A percentile compares a stretch with the other conserved stretches of the same genome.
phyloP scores from a whole-genome alignment of 257 asterid species.

The Solanum commersonii region DNA sequence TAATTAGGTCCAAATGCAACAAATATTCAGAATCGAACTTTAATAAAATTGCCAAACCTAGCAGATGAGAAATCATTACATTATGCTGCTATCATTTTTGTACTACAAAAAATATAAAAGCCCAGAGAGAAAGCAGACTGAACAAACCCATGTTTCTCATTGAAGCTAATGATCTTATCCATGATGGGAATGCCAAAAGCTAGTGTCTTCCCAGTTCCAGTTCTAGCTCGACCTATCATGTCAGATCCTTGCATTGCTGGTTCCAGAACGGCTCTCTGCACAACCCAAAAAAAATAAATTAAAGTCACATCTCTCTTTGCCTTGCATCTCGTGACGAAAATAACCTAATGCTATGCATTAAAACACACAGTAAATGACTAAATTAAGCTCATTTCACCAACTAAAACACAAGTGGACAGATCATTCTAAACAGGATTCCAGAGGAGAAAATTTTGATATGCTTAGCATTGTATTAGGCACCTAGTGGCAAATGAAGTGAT shows the following conservation, averaged over 20 bases:
- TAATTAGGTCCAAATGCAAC: background rate
- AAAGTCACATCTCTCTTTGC: background rate
- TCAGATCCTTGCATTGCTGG: conserved; percentile 96
- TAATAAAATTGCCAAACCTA: background rate
- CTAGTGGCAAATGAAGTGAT: background rate
- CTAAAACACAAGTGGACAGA: background rate
- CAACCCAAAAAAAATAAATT: background rate
- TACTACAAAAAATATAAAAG: background rate
- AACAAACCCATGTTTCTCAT: conserved; percentile 73
- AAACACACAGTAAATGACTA: background rate
- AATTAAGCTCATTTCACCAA: background rate
- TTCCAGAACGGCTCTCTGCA: conserved; percentile 81
- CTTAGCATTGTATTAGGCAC: background rate
- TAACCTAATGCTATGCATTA: background rate
- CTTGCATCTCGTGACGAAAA: background rate
- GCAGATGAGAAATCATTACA: background rate
- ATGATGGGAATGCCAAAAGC: conserved; percentile 94
- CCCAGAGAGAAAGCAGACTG: background rate
- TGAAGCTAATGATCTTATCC: conserved; percentile 70
- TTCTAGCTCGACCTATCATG: conserved; percentile 93
- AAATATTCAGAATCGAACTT: background rate
- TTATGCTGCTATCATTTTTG: background rate
- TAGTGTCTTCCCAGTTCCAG: conserved; percentile 95
- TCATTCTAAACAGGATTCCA: background rate
- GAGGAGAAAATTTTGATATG: background rate